Conservation (phyloP, 2,329 filamentous ascomycete genomes). For the Akanthomyces lecanii region DNA sequence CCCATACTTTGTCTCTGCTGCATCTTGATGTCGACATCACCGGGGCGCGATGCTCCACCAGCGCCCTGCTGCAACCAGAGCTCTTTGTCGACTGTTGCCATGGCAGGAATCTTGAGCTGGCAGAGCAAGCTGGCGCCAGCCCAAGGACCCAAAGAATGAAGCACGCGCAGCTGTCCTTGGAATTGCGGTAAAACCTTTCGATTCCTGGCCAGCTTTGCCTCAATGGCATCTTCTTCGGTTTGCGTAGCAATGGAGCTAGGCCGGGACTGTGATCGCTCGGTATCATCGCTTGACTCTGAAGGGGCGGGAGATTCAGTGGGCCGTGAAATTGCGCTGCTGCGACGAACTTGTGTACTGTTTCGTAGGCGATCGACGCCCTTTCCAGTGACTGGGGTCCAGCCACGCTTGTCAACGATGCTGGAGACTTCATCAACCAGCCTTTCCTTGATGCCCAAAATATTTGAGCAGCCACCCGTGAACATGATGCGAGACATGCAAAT, state of each 20-base stretch:
- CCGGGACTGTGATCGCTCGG: slow-evolving; percentile 19
- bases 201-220: slow-evolving; percentile 34
- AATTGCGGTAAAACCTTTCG: slow-evolving; percentile 37
- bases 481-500: slow-evolving; percentile 85
- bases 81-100: slow-evolving; percentile 68
- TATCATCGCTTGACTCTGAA: slow-evolving; percentile 24
- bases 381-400: slow-evolving; percentile 74
- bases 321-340: slow-evolving; percentile 25
- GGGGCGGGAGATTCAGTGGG: slow-evolving; percentile 21
- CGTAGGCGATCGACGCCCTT: slow-evolving; percentile 58
- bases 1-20: slow-evolving; percentile 63
- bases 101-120: slow-evolving; percentile 62
- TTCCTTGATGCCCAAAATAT: slow-evolving; percentile 72
- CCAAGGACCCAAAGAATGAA: slow-evolving; percentile 71
- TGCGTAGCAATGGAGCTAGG: slow-evolving; percentile 24
- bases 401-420: slow-evolving; percentile 59
- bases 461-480: slow-evolving; percentile 76
- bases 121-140: slow-evolving; percentile 67
- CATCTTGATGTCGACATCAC: slow-evolving; percentile 55
- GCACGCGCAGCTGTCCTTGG: slow-evolving; percentile 58
- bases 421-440: slow-evolving; percentile 74
- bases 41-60: slow-evolving; percentile 55
- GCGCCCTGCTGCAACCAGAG: slow-evolving; percentile 65
- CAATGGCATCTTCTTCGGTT: slow-evolving; percentile 30
- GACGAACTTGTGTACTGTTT: slow-evolving; percentile 40